Conservation (phyloP, 805 yeast species). For the Starmerella vaccinii region DNA sequence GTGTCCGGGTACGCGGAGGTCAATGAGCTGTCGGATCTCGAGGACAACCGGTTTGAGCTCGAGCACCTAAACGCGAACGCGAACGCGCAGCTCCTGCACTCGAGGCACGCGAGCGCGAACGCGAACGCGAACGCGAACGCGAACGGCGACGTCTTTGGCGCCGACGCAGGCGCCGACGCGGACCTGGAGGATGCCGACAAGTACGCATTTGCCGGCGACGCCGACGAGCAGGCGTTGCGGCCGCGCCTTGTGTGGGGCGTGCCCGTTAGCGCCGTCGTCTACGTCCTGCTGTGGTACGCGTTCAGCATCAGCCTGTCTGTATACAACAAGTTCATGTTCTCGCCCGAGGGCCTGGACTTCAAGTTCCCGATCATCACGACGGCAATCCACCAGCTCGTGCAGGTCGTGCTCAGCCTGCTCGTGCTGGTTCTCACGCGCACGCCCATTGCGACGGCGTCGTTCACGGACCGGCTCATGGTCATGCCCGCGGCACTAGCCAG, state of each 20-base stretch:
- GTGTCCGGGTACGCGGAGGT: slow-evolving; percentile 1
- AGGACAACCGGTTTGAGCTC: slow-evolving; percentile 10
- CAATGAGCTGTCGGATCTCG: slow-evolving; percentile 11
- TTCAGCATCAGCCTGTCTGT: slow-evolving; percentile 33
- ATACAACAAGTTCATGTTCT: slow-evolving; percentile 97
- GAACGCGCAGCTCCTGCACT: background rate
- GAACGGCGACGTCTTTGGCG: background rate
- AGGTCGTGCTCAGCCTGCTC: slow-evolving; percentile 43
- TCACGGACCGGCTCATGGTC: slow-evolving; percentile 29
- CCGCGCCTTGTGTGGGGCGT: background rate
- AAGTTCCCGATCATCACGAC: slow-evolving; percentile 80
- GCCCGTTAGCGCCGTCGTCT: slow-evolving; percentile 15
- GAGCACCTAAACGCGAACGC: background rate
- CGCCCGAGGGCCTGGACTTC: slow-evolving; percentile 57
- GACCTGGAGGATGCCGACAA: background rate
- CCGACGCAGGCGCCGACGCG: background rate
- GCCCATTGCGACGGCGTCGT: slow-evolving; percentile 4
- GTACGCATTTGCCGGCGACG: background rate
- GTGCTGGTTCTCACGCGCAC: slow-evolving; percentile 8
- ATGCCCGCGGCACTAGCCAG: slow-evolving; percentile 80
- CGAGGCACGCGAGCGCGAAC: background rate
- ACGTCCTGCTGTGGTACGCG: slow-evolving; percentile 30
- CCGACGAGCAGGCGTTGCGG: background rate
- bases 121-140: background rate
- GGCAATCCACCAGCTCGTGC: slow-evolving; percentile 67